Evolutionary conservation across 345 rosid genomes (phyloP).

Genomic region (Hibiscus trionum): DNA sequence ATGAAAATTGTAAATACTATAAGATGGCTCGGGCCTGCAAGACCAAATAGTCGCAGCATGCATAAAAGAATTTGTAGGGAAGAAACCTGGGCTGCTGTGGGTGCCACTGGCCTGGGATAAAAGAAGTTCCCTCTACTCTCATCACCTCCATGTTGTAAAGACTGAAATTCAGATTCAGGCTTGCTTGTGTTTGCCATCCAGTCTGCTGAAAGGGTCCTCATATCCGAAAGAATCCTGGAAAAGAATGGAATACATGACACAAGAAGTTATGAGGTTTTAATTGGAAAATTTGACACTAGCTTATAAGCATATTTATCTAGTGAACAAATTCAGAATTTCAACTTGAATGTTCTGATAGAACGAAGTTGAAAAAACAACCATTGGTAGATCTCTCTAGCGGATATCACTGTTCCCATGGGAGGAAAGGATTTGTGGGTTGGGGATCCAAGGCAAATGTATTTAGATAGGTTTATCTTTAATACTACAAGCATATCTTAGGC

Average conservation of each 20-base stretch:
- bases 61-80: conserved; percentile 10
- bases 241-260: conserved; percentile 6
- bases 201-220: conserved; percentile 99
- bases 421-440: background rate
- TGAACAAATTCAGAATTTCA: background rate
- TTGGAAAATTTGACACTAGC: background rate
- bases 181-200: conserved; percentile 98
- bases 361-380: background rate
- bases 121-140: conserved; percentile 72
- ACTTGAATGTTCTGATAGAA: background rate
- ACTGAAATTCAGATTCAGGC: conserved; percentile 69
- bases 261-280: background rate
- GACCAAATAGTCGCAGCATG: conserved; percentile 3
- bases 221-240: conserved; percentile 97
- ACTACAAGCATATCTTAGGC: background rate
- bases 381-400: background rate
- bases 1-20: background rate
- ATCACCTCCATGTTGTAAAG: conserved; percentile 66
- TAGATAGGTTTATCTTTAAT: background rate
- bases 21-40: background rate
- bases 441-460: background rate
- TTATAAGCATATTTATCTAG: conserved; percentile 4
- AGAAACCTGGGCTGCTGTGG: conserved; percentile 90
- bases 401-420: background rate
- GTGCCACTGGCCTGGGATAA: conserved; percentile 96